Conservation (phyloP, 345 rosid species). For the Erodium maritimum region DNA sequence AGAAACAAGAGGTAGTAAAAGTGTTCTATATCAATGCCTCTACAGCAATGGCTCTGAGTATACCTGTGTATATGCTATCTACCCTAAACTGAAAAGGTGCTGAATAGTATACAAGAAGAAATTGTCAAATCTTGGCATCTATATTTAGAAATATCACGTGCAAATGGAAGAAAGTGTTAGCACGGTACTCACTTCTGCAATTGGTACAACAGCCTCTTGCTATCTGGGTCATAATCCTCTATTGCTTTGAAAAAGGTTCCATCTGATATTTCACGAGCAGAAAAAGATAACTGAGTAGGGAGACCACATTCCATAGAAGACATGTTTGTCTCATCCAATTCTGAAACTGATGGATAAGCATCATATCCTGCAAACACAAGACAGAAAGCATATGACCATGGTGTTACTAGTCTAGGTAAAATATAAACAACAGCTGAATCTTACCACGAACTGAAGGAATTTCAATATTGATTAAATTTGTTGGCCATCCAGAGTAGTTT, state of each 20-base stretch:
- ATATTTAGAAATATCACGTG: neutral
- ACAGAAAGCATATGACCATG: constrained; percentile 14
- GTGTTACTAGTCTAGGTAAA: constrained; percentile 7
- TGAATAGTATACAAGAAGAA: neutral
- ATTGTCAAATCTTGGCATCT: neutral
- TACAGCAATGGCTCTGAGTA: neutral
- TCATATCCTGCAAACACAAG: constrained; percentile 32
- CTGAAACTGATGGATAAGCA: constrained; percentile 62
- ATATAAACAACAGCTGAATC: constrained; percentile 12
- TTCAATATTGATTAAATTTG: constrained; percentile 85
- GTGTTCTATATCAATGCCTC: neutral
- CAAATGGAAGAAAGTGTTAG: neutral
- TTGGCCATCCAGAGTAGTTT: constrained; percentile 95
- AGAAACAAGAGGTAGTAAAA: neutral
- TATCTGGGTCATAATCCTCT: constrained; percentile 88
- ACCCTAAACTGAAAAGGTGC: no score
- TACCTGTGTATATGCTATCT: no score
- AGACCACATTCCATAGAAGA: constrained; percentile 84
- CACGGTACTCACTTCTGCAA: constrained; percentile 48
- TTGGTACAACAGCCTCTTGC: constrained; percentile 72
- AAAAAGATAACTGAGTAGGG: constrained; percentile 81
- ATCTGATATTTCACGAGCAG: constrained; percentile 91
- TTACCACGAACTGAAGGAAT: constrained; percentile 70
- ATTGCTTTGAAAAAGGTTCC: constrained; percentile 94
- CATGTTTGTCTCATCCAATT: constrained; percentile 45